phyloP scores from a whole-genome alignment of 2,329 filamentous ascomycete genomes.

The Aotearoamyces nothofagi region DNA sequence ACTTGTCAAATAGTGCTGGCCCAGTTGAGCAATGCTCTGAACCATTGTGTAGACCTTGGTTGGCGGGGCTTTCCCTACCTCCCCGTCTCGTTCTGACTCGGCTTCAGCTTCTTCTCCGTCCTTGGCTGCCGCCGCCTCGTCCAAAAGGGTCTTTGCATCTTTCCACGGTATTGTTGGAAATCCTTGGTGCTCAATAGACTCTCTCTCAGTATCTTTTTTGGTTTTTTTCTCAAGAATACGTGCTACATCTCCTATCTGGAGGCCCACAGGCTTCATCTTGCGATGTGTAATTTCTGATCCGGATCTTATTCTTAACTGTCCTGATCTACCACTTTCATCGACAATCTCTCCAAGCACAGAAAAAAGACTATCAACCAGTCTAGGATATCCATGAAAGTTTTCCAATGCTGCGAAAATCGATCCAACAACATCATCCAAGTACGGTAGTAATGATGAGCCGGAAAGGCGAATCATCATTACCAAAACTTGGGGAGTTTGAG shows the following conservation, averaged over 20 bases:
- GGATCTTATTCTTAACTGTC: slow-evolving; percentile 24
- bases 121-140: slow-evolving; percentile 15
- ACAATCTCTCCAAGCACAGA: slow-evolving; percentile 69
- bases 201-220: slow-evolving; percentile 12
- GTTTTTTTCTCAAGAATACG: slow-evolving; percentile 50
- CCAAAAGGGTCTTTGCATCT: slow-evolving; percentile 21
- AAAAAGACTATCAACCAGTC: slow-evolving; percentile 76
- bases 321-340: slow-evolving; percentile 57
- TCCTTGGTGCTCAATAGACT: slow-evolving; percentile 10
- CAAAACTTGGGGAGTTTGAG: slow-evolving; percentile 78
- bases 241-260: slow-evolving; percentile 30
- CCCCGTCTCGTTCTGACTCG: slow-evolving; percentile 22
- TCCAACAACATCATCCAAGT: slow-evolving; percentile 78
- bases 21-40: slow-evolving; percentile 65
- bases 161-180: slow-evolving; percentile 20
- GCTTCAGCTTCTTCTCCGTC: slow-evolving; percentile 21
- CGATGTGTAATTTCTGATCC: slow-evolving; percentile 22
- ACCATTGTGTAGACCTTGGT: slow-evolving; percentile 72
- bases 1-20: slow-evolving; percentile 82
- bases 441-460: slow-evolving; percentile 68
- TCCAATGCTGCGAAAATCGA: slow-evolving; percentile 90
- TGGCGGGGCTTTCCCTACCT: slow-evolving; percentile 44
- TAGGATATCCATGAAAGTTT: slow-evolving; percentile 83
- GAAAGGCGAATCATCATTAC: slow-evolving; percentile 89
- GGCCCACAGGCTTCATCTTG: slow-evolving; percentile 23